Base-by-base conservation (phyloP, 129 eudicot genomes). In the Flaveria sonorensis region DNA sequence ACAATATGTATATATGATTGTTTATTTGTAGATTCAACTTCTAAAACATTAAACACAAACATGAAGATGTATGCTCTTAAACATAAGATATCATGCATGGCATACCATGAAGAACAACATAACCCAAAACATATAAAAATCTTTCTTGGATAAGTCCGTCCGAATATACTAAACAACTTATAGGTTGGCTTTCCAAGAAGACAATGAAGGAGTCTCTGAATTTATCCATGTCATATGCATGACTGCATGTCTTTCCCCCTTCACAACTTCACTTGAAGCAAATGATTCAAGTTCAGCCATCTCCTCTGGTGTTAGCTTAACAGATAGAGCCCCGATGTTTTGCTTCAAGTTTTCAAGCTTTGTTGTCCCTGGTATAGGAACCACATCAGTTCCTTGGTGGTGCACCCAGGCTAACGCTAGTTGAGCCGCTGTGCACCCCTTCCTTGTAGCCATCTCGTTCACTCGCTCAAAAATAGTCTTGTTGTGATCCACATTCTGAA, bases 361-460 rank as follows among this genome's bases (percentile, higher is more conserved):
- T 42, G 92, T 88, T 75, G 92, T 88, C 4, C 92, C 92, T 0
- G 93, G 93, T 32, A 88, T 86, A 0, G 93, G 93, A 47, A 83
- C 77, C 70, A 86, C 93, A 63, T 88, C 93, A 8, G 56, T 72
- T 26, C 93, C 93, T 67, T 81, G 93, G 80, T 88, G 93, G 21
- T 88, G 90, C 18, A 86, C 83, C 93, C 93, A 88, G 0, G 93
- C 93, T 46, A 88, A 56, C 7, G 93, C 85, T 10, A 88, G 83
- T 16, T 88, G 93, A 9, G 87, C 81, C 0, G 93, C 78, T 15
- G 84, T 88, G 82, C 93, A 88, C 20, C 90, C 88, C 61, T 88
- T 88, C 51, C 79, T 65, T 10, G 83, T 14, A 13, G 88, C 93
- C 76, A 88, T 79, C 26, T 79, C 85, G 0, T 45, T 75, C 36